Base-by-base conservation (phyloP, 2,329 filamentous ascomycete genomes). In the Fusarium nematophilum region DNA sequence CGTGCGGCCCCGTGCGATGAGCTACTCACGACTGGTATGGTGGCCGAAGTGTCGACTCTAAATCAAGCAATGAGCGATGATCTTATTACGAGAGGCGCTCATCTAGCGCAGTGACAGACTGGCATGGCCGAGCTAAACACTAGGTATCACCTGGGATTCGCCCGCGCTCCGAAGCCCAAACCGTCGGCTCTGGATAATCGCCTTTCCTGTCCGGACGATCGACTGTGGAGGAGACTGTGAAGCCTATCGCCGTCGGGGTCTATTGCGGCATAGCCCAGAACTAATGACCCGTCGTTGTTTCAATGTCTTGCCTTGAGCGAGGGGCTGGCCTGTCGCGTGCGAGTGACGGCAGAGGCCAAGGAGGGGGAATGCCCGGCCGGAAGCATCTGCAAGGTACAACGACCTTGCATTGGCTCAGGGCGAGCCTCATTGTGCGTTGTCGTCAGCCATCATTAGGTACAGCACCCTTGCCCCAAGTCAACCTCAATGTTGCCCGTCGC, bases 11-110 rank as follows among this genome's bases (percentile, higher is more conserved):
- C 27, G 5, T 18, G 15, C 8, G n/a, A 15, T n/a, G 13, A 9
- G 9, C 29, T 10, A 14, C 13, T 15, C 17, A 8, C 13, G 29
- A 17, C 30, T 59, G 57, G 50, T 43, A 60, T 55, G 56, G 17
- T 33, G 56, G 30, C 38, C 25, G 25, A 33, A 51, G 23, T 21
- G 29, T 51, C 42, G 11, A 30, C 9, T 7, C 38, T 17, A 5
- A 26, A 49, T 30, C 36, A 21, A 30, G 26, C 4, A 38, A 30
- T 14, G 29, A 26, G 26, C 26, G 17, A 45, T 36, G 13, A 9
- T n/a, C 23, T 21, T 7, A n/a, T 18, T 6, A 25, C 27, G n/a
- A n/a, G 17, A 43, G 18, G 26, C 30, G 21, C 11, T 26, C 23
- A 15, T 42, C 30, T 46, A 53, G 47, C 27, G 30, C 25, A 8